Conservation (phyloP, 192 early-diverging fungal genomes). For the Piromyces sp. region DNA sequence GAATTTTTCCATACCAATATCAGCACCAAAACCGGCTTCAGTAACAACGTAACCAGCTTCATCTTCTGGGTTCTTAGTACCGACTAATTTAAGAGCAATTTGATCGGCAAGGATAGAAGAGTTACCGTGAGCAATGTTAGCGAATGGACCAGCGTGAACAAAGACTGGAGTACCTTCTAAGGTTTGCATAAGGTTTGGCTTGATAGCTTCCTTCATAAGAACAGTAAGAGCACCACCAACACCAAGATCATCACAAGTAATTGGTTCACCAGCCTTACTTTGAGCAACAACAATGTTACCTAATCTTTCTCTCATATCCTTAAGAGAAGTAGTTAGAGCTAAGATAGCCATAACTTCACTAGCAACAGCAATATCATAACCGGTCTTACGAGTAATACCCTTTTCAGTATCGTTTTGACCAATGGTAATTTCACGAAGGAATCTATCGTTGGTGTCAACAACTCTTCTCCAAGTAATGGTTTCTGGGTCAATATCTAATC, state of each 20-base stretch:
- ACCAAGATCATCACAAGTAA: conserved; percentile 93
- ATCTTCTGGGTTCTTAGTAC: conserved; percentile 29
- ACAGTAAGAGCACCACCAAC: conserved; percentile 87
- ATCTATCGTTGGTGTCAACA: conserved; percentile 90
- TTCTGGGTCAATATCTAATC: conserved; percentile 85
- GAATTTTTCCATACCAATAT: conserved; percentile 99
- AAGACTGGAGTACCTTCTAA: conserved; percentile 97
- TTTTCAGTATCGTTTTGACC: conserved; percentile 78
- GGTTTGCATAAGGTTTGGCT: conserved; percentile 97
- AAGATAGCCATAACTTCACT: conserved; percentile 97
- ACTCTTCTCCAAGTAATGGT: conserved; percentile 95
- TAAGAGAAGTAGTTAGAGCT: conserved; percentile 72
- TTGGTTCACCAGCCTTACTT: conserved; percentile 56
- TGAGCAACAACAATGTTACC: conserved; percentile 90
- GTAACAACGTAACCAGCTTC: conserved; percentile 80
- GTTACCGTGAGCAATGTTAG: conserved; percentile 98
- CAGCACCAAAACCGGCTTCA: conserved; percentile 98
- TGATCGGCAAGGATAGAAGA: conserved; percentile 87
- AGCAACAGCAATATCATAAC: conserved; percentile 96
- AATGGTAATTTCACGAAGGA: conserved; percentile 76
- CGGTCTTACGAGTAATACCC: conserved; percentile 69
- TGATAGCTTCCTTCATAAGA: conserved; percentile 96
- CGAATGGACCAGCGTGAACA: conserved; percentile 97
- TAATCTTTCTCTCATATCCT: conserved; percentile 82
- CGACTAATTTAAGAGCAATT: conserved; percentile 85